Conservation (phyloP, 495 filamentous ascomycete genomes). For the Annulohypoxylon stygium region DNA sequence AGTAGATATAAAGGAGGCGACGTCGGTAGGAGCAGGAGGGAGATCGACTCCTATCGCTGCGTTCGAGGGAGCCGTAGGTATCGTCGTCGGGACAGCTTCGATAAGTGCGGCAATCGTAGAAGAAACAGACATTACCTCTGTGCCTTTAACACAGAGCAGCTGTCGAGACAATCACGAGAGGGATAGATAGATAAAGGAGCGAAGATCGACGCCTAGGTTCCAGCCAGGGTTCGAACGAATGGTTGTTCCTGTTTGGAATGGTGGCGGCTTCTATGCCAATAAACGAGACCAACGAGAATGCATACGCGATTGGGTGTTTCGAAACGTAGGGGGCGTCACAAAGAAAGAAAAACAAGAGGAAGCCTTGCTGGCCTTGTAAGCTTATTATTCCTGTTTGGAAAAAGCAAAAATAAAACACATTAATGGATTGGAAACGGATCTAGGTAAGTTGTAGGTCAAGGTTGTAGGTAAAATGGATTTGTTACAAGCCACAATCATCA, state of each 20-base stretch:
- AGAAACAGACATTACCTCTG: conserved; percentile 45
- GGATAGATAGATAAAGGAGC: conserved; percentile 26
- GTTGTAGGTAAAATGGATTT: conserved; percentile 24
- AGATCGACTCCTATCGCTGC: conserved; percentile 50
- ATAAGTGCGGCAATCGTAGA: conserved; percentile 38
- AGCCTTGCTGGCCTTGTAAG: conserved; percentile 6
- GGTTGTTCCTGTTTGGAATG: conserved; percentile 20
- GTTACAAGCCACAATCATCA: conserved; percentile 43
- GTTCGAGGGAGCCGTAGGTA: conserved; percentile 49
- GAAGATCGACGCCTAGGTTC: conserved; percentile 45
- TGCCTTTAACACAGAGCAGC: conserved; percentile 28
- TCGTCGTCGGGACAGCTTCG: conserved; percentile 33
- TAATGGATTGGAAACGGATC: conserved; percentile 8
- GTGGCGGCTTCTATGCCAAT: conserved; percentile 20
- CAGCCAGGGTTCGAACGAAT: conserved; percentile 44
- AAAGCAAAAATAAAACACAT: conserved; percentile 14
- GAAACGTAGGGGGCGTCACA: conserved; percentile 11
- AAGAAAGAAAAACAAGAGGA: conserved; percentile 19
- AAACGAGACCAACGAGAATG: conserved; percentile 5
- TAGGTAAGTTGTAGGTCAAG: conserved; percentile 30
- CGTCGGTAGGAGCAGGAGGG: conserved; percentile 45
- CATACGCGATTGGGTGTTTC: conserved; percentile 4
- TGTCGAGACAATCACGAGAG: conserved; percentile 18
- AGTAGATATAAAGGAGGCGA: conserved; percentile 49
- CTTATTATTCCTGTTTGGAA: conserved; percentile 18